phyloP scores from a whole-genome alignment of 108 stramenopile genomes.

The Cylindrotheca fusiformis region DNA sequence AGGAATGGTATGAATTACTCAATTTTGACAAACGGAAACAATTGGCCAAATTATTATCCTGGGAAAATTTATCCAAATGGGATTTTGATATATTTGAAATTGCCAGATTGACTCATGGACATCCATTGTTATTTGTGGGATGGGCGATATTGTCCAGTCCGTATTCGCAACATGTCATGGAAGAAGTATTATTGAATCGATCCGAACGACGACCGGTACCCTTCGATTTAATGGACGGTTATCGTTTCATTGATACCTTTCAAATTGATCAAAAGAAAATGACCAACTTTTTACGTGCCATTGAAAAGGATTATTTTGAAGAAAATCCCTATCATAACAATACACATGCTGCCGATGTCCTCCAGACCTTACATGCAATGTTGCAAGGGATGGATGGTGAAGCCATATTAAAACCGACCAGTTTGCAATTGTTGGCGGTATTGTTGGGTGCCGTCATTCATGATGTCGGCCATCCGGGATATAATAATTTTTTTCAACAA shows the following conservation, averaged over 20 bases:
- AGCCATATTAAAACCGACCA: constrained; percentile 16
- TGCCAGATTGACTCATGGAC: constrained; percentile 33
- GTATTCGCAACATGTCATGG: constrained; percentile 49
- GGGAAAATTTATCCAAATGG: constrained; percentile 51
- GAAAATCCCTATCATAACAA: constrained; percentile 58
- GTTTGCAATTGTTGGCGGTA: constrained; percentile 40
- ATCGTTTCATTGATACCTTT: constrained; percentile 37
- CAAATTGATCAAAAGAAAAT: constrained; percentile 31
- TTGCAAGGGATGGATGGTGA: constrained; percentile 41
- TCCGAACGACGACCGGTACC: neutral
- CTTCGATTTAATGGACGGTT: constrained; percentile 24
- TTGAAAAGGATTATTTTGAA: constrained; percentile 39
- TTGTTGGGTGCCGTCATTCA: constrained; percentile 72
- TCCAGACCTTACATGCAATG: constrained; percentile 51
- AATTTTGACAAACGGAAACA: neutral
- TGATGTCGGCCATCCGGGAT: constrained; percentile 85
- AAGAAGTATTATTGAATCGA: constrained; percentile 8
- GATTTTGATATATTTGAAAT: constrained; percentile 64
- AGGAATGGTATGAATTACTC: constrained; percentile 4
- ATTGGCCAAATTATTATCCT: constrained; percentile 35
- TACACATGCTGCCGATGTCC: constrained; percentile 63
- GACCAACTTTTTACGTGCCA: constrained; percentile 28
- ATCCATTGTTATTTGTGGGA: constrained; percentile 46
- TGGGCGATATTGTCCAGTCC: constrained; percentile 63
- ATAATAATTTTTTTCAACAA: constrained; percentile 78